Evolutionary conservation across 164 flowering plant genomes (phyloP), one percentile per base, ranked within the genome.

Genomic region (Kalanchoe fedtschenkoi): DNA sequence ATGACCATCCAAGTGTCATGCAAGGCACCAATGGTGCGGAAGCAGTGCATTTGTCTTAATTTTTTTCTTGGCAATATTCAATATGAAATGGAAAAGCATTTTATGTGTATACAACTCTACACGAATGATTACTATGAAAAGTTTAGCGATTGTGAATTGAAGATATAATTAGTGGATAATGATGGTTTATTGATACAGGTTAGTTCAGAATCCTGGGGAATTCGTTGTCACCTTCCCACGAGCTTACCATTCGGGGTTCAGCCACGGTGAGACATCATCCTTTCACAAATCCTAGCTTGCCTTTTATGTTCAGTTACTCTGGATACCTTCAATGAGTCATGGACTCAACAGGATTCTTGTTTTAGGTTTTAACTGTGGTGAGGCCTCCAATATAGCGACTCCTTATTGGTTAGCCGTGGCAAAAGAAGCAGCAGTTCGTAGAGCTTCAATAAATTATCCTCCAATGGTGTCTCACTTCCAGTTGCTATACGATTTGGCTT

Each of bases 381-480:
- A 95, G 81, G 99, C 99, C 54, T 80, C 99, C 65, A 95, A 95
- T 67, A 91, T 95, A 78, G 99, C 99, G 15, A 91, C 99, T 62
- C 99, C 99, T 54, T 95, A 80, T 79, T 95, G 99, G 99, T 75
- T 95, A 74, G 79, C 60, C 24, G 74, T 87, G 69, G 99, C 99
- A 38, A 83, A 83, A 78, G 96, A 91, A 64, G 95, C 99, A 72
- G 99, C 99, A 33, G 78, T 91, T 47, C 95, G 99, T 63, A 82
- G 99, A 77, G 99, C 99, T 62, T 84, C 96, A 46, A 82, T 89
- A 34, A 95, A 87, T 75, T 84, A 85, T 70, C 87, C 96, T 72
- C 99, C 99, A 10, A 88, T 95, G 99, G 93, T 95, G 57, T 95
- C 97, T 71, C 99, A 95, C 76, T 78, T 85, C 63, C 99, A 95